Evolutionary conservation across 129 eudicot genomes (phyloP).

Genomic region (Artemisia tridentata): DNA sequence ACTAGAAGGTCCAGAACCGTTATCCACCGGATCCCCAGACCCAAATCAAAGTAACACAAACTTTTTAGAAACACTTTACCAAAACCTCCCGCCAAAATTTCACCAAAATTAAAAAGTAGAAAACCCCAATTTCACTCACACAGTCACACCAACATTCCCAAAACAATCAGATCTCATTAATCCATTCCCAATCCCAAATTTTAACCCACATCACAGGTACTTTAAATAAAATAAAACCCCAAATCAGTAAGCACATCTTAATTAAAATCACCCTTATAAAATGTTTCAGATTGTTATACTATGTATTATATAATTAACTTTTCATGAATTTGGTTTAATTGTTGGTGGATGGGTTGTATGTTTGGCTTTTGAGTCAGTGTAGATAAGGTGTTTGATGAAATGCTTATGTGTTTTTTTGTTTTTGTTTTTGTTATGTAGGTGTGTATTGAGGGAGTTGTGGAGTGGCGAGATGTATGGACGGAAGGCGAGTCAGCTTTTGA

Average conservation of each 20-base stretch:
- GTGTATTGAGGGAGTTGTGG: not conserved
- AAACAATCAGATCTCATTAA: slow-evolving; percentile 14
- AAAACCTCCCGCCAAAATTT: slow-evolving; percentile 17
- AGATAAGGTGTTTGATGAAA: slow-evolving; percentile 46
- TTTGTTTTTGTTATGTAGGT: slow-evolving; percentile 15
- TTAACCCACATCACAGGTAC: slow-evolving; percentile 11
- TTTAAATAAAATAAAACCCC: not conserved
- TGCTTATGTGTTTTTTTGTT: slow-evolving; percentile 30
- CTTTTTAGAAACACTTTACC: too few relatives aligned
- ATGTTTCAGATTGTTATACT: not conserved
- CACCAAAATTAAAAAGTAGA: slow-evolving; percentile 4
- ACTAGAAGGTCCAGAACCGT: too few relatives aligned
- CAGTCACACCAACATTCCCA: slow-evolving; percentile 10
- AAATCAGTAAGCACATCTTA: too few relatives aligned
- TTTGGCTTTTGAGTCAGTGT: not conserved
- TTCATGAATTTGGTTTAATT: not conserved
- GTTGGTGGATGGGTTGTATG: not conserved
- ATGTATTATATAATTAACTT: not conserved
- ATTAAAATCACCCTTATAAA: not conserved
- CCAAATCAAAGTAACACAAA: too few relatives aligned
- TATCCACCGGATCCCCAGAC: not conserved
- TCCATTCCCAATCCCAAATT: not conserved
- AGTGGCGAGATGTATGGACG: slow-evolving; percentile 62
- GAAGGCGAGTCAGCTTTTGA: slow-evolving; percentile 71
- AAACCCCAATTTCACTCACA: not conserved